phyloP scores from a whole-genome alignment of 495 filamentous ascomycete genomes.

The Aspergillus heteromorphus region DNA sequence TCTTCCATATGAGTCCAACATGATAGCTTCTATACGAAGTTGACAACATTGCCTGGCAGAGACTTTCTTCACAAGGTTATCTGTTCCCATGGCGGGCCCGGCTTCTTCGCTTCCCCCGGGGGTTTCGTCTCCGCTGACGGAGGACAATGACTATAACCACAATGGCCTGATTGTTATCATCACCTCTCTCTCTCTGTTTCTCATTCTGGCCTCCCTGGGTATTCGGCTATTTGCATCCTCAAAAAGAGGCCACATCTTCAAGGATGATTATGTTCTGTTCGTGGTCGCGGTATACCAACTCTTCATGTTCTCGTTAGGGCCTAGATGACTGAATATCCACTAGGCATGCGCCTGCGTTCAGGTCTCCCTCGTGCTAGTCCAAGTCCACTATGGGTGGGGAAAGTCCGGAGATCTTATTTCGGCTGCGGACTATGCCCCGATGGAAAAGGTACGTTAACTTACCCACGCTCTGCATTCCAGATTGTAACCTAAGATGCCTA shows the following conservation, averaged over 20 bases:
- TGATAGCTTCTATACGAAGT: too few relatives aligned
- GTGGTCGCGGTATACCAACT: conserved; percentile 16
- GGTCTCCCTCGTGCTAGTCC: conserved; percentile 5
- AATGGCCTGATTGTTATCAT: conserved; percentile 25
- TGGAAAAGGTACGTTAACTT: conserved; percentile 7
- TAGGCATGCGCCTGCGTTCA: conserved; percentile 4
- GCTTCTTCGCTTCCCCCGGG: conserved; percentile 7
- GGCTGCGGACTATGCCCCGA: not conserved
- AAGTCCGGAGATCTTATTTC: not conserved
- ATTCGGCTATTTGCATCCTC: conserved; percentile 16
- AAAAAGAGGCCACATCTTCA: conserved; percentile 9
- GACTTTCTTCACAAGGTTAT: too few relatives aligned
- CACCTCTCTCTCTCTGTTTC: conserved; percentile 18
- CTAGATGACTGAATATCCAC: not conserved
- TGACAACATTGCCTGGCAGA: not conserved
- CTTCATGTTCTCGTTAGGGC: not conserved
- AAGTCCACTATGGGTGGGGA: conserved; percentile 11
- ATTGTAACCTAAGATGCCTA: not conserved
- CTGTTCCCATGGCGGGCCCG: not conserved
- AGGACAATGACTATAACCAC: conserved; percentile 23
- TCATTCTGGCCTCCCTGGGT: conserved; percentile 17
- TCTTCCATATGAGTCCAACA: too few relatives aligned
- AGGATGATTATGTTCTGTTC: conserved; percentile 21
- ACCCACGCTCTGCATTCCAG: not conserved
- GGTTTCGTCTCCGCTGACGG: conserved; percentile 19